Evolutionary conservation across 2,329 filamentous ascomycete genomes (phyloP).

Genomic region (Diaporthe aspalathi): DNA sequence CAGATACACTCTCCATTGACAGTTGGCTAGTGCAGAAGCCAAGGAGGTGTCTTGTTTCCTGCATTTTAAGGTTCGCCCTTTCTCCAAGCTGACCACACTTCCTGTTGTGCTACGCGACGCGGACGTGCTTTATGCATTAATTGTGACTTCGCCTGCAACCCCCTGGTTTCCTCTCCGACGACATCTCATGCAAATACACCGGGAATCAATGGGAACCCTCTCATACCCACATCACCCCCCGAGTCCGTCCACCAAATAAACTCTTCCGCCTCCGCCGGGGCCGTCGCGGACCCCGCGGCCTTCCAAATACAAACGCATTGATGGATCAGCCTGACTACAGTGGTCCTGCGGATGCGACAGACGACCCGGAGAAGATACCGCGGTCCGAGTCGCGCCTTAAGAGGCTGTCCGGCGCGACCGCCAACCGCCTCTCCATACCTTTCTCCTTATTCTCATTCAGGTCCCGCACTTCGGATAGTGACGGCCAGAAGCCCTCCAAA

Average conservation of each 20-base stretch:
- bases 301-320: background rate
- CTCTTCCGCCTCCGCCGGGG: constrained; percentile 4
- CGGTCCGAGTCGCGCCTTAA: constrained; percentile 27
- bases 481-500: constrained; percentile 1
- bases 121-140: constrained; percentile 24
- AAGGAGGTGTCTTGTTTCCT: constrained; percentile 10
- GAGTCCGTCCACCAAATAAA: background rate
- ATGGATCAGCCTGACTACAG: constrained; percentile 13
- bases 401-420: constrained; percentile 12
- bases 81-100: background rate
- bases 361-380: background rate
- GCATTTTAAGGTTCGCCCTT: constrained; percentile 12
- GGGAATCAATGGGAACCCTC: constrained; percentile 22
- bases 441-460: constrained; percentile 19
- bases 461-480: constrained; percentile 4
- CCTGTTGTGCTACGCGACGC: constrained; percentile 16
- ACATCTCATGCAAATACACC: constrained; percentile 12
- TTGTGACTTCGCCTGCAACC: background rate
- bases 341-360: background rate
- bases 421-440: constrained; percentile 18
- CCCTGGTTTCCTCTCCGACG: constrained; percentile 11
- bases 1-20: constrained; percentile 1
- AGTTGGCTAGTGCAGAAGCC: constrained; percentile 19
- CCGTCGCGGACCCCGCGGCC: constrained; percentile 3
- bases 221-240: background rate